Evolutionary conservation across 2,329 filamentous ascomycete species (phyloP).

Genomic region (Cladophialophora carrionii): DNA sequence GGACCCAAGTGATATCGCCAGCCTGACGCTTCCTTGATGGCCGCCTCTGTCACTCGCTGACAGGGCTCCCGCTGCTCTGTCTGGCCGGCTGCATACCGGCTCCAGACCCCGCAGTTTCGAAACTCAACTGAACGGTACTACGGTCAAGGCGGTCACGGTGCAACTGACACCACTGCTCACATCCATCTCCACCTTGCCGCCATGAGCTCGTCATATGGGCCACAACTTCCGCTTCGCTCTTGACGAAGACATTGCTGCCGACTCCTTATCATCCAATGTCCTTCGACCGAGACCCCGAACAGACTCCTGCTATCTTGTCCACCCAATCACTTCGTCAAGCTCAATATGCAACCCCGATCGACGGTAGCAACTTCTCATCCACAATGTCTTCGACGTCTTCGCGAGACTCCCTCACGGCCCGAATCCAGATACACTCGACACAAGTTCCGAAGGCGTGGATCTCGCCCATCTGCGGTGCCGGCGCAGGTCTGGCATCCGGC

Average conservation of each 20-base stretch:
- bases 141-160: constrained; percentile 22
- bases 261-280: constrained; percentile 32
- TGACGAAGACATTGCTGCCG: constrained; percentile 4
- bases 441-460: constrained; percentile 62
- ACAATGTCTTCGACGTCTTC: constrained; percentile 39
- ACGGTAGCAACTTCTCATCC: constrained; percentile 34
- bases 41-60: constrained; percentile 32
- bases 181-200: constrained; percentile 6
- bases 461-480: constrained; percentile 82
- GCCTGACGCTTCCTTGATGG: constrained; percentile 17
- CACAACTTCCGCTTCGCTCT: constrained; percentile 9
- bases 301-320: constrained; percentile 33
- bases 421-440: constrained; percentile 49
- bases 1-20: neutral
- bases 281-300: constrained; percentile 35
- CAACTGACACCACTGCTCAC: constrained; percentile 21
- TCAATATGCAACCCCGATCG: constrained; percentile 39
- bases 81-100: constrained; percentile 31
- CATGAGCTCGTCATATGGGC: constrained; percentile 33
- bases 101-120: constrained; percentile 37
- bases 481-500: constrained; percentile 89
- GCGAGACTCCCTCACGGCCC: constrained; percentile 41
- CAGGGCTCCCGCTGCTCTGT: constrained; percentile 23
- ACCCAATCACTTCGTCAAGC: constrained; percentile 20
- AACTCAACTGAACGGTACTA: constrained; percentile 8